Evolutionary conservation across 2,329 filamentous ascomycete genomes (phyloP).

Genomic region (Hymenotorrendiella dingleyae): DNA sequence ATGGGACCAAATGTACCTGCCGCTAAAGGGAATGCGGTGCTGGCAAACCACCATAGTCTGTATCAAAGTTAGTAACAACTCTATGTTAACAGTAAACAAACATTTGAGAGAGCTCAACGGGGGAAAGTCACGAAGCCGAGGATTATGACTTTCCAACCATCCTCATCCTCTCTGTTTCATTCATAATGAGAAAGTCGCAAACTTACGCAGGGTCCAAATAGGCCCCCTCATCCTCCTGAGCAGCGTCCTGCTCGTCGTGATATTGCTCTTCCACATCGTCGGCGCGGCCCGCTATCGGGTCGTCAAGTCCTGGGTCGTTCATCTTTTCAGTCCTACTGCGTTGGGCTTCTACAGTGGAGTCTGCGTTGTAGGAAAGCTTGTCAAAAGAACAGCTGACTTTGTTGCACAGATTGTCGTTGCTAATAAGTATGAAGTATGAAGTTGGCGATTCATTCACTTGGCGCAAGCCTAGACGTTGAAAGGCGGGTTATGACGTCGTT

Average conservation of each 20-base stretch:
- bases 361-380: no score
- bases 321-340: no score
- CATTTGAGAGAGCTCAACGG: not conserved
- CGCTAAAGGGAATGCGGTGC: slow-evolving; percentile 66
- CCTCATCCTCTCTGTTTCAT: not conserved
- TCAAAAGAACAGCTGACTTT: no score
- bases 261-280: slow-evolving; percentile 25
- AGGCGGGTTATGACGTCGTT: no score
- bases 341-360: no score
- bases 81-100: not conserved
- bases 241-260: slow-evolving; percentile 18
- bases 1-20: slow-evolving; percentile 81
- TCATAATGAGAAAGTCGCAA: not conserved
- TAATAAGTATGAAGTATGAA: no score
- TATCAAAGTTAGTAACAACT: not conserved
- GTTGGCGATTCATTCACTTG: no score
- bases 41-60: slow-evolving; percentile 53
- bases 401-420: no score
- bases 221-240: slow-evolving; percentile 24
- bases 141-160: not conserved
- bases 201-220: slow-evolving; percentile 25
- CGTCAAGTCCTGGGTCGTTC: slow-evolving; percentile 29
- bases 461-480: no score
- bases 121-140: not conserved
- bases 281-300: slow-evolving; percentile 24